Conservation (phyloP, 306 rosid genomes). For the Medicago ruthenica region DNA sequence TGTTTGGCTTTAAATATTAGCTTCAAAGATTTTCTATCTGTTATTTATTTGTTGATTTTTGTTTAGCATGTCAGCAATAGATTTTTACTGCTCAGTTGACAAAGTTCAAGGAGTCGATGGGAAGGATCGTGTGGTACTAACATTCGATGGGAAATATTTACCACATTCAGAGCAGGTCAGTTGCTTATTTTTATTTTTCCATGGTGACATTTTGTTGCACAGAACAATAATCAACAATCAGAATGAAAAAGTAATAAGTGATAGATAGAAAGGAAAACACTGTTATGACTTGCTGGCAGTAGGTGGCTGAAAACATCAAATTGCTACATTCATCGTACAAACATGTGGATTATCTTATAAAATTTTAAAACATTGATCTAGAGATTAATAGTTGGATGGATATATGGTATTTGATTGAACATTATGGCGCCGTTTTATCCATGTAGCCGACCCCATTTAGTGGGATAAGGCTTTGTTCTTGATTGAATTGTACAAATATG, state of each 20-base stretch:
- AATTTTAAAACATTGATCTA: neutral
- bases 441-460: too few species aligned
- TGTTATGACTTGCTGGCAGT: neutral
- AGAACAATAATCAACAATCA: neutral
- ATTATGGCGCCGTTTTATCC: too few species aligned
- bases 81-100: constrained; percentile 95
- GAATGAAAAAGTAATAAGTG: neutral
- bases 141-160: constrained; percentile 88
- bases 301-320: constrained; percentile 21
- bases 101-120: constrained; percentile 91
- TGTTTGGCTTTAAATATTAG: constrained; percentile 12
- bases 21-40: neutral
- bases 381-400: too few species aligned
- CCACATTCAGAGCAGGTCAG: constrained; percentile 85
- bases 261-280: neutral
- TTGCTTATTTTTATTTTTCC: constrained; percentile 42
- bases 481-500: too few species aligned
- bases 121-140: constrained; percentile 84
- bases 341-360: constrained; percentile 13
- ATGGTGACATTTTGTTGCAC: neutral
- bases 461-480: too few species aligned
- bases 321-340: neutral
- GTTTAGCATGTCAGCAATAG: constrained; percentile 92
- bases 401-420: too few species aligned
- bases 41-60: constrained; percentile 43